Evolutionary conservation across 2,329 filamentous ascomycete species (phyloP).

Genomic region (Cadophora sp.): DNA sequence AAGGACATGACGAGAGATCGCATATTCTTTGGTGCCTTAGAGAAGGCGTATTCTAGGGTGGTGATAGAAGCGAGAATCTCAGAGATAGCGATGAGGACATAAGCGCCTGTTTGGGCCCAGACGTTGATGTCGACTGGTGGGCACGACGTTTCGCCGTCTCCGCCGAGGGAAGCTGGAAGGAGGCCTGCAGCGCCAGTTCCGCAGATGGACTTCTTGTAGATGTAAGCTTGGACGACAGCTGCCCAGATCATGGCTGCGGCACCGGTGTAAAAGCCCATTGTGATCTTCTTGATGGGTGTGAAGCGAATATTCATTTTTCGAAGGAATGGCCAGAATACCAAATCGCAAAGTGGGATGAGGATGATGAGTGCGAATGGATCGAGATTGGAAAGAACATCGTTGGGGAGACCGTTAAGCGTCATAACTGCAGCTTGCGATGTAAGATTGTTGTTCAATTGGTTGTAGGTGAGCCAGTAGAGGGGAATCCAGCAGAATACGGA

Average conservation of each 20-base stretch:
- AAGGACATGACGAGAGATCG: slow-evolving; percentile 75
- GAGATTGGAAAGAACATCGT: slow-evolving; percentile 79
- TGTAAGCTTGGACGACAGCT: slow-evolving; percentile 64
- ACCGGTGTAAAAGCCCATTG: slow-evolving; percentile 71
- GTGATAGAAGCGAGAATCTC: slow-evolving; percentile 65
- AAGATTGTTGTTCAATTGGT: slow-evolving; percentile 63
- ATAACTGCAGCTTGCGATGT: slow-evolving; percentile 71
- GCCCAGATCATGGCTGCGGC: slow-evolving; percentile 66
- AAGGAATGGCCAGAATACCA: slow-evolving; percentile 71
- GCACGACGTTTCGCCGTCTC: slow-evolving; percentile 53
- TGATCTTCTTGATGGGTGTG: slow-evolving; percentile 79
- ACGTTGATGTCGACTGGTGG: slow-evolving; percentile 69
- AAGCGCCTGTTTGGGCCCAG: slow-evolving; percentile 58
- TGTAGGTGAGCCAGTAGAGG: slow-evolving; percentile 50
- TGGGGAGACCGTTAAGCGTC: slow-evolving; percentile 74
- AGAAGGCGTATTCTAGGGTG: slow-evolving; percentile 78
- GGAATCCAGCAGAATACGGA: slow-evolving; percentile 67
- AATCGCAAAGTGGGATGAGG: slow-evolving; percentile 75
- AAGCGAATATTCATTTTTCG: slow-evolving; percentile 69
- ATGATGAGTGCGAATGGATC: slow-evolving; percentile 79
- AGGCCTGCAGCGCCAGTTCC: slow-evolving; percentile 59
- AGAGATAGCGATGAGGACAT: slow-evolving; percentile 59
- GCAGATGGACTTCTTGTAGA: slow-evolving; percentile 69
- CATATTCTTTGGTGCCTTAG: slow-evolving; percentile 82
- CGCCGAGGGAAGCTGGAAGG: slow-evolving; percentile 33